These are phyloP conservation scores for Escallonia herrerae DNA, from an alignment of 129 eudicot genomes.

Conservation along the genomic window DNA sequence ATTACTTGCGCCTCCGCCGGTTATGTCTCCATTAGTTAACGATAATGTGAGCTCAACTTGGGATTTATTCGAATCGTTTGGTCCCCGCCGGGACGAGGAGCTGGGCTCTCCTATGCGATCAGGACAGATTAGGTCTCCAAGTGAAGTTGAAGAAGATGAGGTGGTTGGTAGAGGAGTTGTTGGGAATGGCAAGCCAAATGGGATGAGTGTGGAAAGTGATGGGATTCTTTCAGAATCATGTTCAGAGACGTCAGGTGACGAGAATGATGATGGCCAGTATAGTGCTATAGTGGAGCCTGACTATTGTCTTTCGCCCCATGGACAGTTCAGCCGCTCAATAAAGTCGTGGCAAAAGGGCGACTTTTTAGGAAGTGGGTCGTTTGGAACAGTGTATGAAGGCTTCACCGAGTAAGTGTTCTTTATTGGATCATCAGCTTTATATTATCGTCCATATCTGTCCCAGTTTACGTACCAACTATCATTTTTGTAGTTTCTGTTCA, in stretches of 20 bases:
- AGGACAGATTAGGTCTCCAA: slow-evolving; percentile 1
- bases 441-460: too few relatives aligned
- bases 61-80: slow-evolving; percentile 55
- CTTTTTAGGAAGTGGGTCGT: slow-evolving; percentile 71
- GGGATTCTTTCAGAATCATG: slow-evolving; percentile 20
- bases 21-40: slow-evolving; percentile 18
- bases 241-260: slow-evolving; percentile 28
- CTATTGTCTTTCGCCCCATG: slow-evolving; percentile 33
- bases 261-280: slow-evolving; percentile 17
- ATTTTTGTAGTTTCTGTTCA: too few relatives aligned
- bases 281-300: slow-evolving; percentile 11
- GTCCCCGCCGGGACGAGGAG: slow-evolving; percentile 40
- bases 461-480: too few relatives aligned
- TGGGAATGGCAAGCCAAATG: slow-evolving; percentile 16
- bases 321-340: slow-evolving; percentile 21
- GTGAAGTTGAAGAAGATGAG: slow-evolving; percentile 17
- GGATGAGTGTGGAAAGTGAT: slow-evolving; percentile 9
- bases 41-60: slow-evolving; percentile 50
- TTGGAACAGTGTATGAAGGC: slow-evolving; percentile 85
- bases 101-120: slow-evolving; percentile 10
- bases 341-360: slow-evolving; percentile 81
- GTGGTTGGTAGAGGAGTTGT: slow-evolving; percentile 9
- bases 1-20: slow-evolving; percentile 54
- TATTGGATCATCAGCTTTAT: too few relatives aligned
- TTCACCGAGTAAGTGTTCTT: slow-evolving; percentile 56